Conservation (phyloP, 768 basidiomycete genomes). For the Kockovaella imperatae region DNA sequence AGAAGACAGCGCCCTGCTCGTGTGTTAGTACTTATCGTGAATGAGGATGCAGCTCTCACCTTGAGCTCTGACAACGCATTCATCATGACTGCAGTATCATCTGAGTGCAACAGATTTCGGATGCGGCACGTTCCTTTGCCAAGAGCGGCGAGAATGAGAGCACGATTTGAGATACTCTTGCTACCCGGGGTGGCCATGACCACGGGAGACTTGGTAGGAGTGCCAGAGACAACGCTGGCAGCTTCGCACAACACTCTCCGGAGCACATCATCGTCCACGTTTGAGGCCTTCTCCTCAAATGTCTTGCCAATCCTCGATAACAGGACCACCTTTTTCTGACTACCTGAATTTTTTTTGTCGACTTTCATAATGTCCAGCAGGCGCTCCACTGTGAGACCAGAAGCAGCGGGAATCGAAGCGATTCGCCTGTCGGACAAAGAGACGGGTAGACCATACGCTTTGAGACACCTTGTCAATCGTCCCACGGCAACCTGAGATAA, state of each 20-base stretch:
- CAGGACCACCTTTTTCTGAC: conserved; percentile 87
- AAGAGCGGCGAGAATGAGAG: conserved; percentile 84
- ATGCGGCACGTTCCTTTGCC: conserved; percentile 79
- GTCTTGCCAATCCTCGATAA: conserved; percentile 85
- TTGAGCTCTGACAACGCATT: conserved; percentile 78
- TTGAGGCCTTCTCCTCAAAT: conserved; percentile 82
- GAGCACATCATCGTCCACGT: conserved; percentile 72
- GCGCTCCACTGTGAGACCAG: conserved; percentile 62
- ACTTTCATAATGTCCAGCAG: conserved; percentile 89
- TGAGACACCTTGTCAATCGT: conserved; percentile 74
- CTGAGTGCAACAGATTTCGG: conserved; percentile 86
- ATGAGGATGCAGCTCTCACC: conserved; percentile 47
- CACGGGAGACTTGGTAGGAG: conserved; percentile 55
- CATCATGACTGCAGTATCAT: conserved; percentile 99
- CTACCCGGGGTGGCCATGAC: conserved; percentile 86
- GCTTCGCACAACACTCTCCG: conserved; percentile 72
- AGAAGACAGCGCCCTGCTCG: conserved; percentile 72
- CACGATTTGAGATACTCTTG: conserved; percentile 93
- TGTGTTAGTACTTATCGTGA: conserved; percentile 6
- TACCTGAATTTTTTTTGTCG: conserved; percentile 95
- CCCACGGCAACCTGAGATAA: conserved; percentile 88
- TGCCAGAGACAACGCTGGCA: conserved; percentile 62
- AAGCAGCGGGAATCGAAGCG: conserved; percentile 60
- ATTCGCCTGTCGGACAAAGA: conserved; percentile 73
- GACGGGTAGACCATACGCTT: conserved; percentile 83